A percentile compares a stretch with the other conserved stretches of the same genome.
Evolutionary conservation across 2,329 filamentous ascomycete species (phyloP).

Genomic region (Penicillium carneum): DNA sequence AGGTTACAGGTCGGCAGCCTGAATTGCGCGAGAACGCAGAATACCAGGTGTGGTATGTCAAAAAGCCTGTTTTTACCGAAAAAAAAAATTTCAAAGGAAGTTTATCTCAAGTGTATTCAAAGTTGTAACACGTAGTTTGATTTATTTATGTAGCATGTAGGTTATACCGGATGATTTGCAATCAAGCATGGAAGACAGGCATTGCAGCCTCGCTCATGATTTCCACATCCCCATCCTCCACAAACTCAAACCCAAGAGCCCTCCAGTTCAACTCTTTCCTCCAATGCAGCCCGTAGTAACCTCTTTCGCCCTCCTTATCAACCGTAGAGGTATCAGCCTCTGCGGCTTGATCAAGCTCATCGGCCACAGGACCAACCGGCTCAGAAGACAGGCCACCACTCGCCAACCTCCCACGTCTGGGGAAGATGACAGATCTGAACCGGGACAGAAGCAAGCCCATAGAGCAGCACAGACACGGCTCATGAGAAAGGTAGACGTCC

Average conservation of each 20-base stretch:
- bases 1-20: slow-evolving; percentile 1
- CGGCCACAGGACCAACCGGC: slow-evolving; percentile 37
- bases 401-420: slow-evolving; percentile 69
- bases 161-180: not conserved
- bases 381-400: slow-evolving; percentile 87
- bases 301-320: slow-evolving; percentile 18
- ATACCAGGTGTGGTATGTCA: slow-evolving; percentile 23
- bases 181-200: slow-evolving; percentile 17
- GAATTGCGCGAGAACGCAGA: slow-evolving; percentile 10
- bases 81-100: slow-evolving; percentile 39
- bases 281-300: slow-evolving; percentile 69
- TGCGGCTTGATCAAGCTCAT: slow-evolving; percentile 19
- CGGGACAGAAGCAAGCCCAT: slow-evolving; percentile 96
- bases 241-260: slow-evolving; percentile 57
- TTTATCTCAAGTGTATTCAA: slow-evolving; percentile 9
- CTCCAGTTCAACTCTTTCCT: slow-evolving; percentile 63
- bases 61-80: slow-evolving; percentile 38
- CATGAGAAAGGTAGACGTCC: slow-evolving; percentile 92
- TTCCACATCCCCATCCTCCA: slow-evolving; percentile 33
- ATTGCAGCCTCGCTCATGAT: not conserved
- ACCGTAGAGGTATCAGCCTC: slow-evolving; percentile 20
- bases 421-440: slow-evolving; percentile 84
- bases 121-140: too few species aligned
- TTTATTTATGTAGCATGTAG: not conserved
- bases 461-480: slow-evolving; percentile 94